These are phyloP conservation scores for Truncatella angustata DNA, from an alignment of 2,329 filamentous ascomycete species.

Conservation along the genomic window DNA sequence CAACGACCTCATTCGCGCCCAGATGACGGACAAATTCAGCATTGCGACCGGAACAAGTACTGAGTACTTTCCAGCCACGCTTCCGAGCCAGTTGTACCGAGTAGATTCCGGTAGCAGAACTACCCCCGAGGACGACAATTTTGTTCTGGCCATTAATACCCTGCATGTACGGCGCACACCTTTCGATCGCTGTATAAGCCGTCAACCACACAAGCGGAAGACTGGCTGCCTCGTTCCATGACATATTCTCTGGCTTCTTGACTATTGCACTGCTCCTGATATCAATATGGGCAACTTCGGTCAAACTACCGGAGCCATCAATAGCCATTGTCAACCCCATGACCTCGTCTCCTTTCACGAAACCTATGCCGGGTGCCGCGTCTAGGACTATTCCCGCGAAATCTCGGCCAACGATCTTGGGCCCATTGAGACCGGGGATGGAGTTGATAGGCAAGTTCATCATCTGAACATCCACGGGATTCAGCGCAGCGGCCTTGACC, in stretches of 20 bases:
- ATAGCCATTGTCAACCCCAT: slow-evolving; percentile 12
- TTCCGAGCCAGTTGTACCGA: slow-evolving; percentile 13
- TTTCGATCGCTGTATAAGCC: slow-evolving; percentile 15
- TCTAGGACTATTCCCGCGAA: slow-evolving; percentile 16
- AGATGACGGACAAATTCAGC: slow-evolving; percentile 15
- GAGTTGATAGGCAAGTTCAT: slow-evolving; percentile 14
- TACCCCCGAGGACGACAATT: slow-evolving; percentile 17
- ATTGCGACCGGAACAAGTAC: slow-evolving; percentile 19
- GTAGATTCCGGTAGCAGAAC: slow-evolving; percentile 19
- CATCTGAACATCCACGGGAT: slow-evolving; percentile 18
- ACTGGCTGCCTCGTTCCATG: slow-evolving; percentile 16
- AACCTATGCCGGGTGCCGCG: slow-evolving; percentile 10
- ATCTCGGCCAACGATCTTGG: slow-evolving; percentile 15
- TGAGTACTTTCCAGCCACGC: slow-evolving; percentile 18
- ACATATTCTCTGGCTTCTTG: slow-evolving; percentile 13
- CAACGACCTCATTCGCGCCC: slow-evolving; percentile 16
- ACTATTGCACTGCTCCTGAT: slow-evolving; percentile 10
- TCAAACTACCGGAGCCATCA: slow-evolving; percentile 12
- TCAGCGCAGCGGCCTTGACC: slow-evolving; percentile 16
- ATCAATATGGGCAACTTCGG: slow-evolving; percentile 11
- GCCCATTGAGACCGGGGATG: not conserved
- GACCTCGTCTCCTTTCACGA: slow-evolving; percentile 15
- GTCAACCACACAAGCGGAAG: slow-evolving; percentile 18
- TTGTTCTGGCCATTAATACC: not conserved
- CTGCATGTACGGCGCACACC: slow-evolving; percentile 7